Evolutionary conservation across 2,329 filamentous ascomycete species (phyloP).

Genomic region (Colletotrichum nymphaeae): DNA sequence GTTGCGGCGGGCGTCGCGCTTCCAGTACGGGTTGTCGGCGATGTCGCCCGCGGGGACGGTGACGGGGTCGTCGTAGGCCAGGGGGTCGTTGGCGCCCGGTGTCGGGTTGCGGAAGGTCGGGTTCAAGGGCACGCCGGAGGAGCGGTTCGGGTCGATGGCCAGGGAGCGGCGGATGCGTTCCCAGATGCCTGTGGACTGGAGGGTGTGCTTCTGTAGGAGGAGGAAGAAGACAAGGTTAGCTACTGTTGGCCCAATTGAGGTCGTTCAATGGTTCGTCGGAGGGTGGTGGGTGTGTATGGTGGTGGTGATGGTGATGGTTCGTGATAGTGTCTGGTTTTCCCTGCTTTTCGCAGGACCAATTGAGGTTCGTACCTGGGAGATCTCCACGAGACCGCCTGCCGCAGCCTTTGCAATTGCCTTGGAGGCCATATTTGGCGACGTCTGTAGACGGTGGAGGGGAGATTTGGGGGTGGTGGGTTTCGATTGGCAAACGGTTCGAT

Average conservation of each 20-base stretch:
- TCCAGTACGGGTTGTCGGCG: conserved; percentile 95
- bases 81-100: conserved; percentile 78
- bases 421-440: conserved; percentile 65
- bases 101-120: conserved; percentile 90
- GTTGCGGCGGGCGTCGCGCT: conserved; percentile 85
- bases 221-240: background rate
- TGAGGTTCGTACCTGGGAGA: conserved; percentile 65
- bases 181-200: conserved; percentile 91
- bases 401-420: conserved; percentile 68
- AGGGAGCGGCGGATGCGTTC: conserved; percentile 82
- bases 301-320: background rate
- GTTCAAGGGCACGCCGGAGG: conserved; percentile 92
- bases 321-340: conserved; percentile 5
- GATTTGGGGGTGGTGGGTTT: conserved; percentile 13
- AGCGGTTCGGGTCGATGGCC: conserved; percentile 87
- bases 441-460: conserved; percentile 35
- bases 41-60: conserved; percentile 87
- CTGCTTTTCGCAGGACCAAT: conserved; percentile 16
- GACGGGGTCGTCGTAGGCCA: conserved; percentile 82
- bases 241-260: background rate
- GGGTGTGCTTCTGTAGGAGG: conserved; percentile 85
- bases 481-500: conserved; percentile 22
- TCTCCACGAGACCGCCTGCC: conserved; percentile 62
- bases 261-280: conserved; percentile 18
- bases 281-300: background rate